Conservation (phyloP, 2,329 filamentous ascomycete genomes). For the Fusarium gaditjirri region DNA sequence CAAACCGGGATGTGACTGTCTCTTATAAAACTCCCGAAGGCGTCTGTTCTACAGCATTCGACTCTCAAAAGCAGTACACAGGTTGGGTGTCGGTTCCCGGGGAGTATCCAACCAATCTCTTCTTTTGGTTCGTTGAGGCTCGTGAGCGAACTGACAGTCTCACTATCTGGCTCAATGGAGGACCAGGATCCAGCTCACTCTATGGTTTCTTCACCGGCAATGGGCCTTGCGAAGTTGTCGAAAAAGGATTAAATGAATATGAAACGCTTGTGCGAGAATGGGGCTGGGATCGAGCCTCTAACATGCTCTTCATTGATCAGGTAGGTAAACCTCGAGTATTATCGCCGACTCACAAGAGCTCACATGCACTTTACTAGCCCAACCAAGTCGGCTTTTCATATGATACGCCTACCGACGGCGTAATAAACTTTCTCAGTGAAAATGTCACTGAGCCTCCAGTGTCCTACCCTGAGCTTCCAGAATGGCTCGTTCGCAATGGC, state of each 20-base stretch:
- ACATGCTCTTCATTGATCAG: constrained; percentile 68
- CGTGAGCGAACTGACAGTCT: constrained; percentile 55
- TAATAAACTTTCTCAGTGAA: constrained; percentile 59
- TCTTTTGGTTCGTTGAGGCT: constrained; percentile 63
- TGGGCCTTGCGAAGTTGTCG: constrained; percentile 64
- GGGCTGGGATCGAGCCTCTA: constrained; percentile 70
- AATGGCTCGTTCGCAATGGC: constrained; percentile 64
- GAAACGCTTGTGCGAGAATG: constrained; percentile 68
- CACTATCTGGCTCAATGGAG: constrained; percentile 74
- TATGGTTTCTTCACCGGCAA: constrained; percentile 71
- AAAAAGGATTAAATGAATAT: constrained; percentile 59
- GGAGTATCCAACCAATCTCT: constrained; percentile 61
- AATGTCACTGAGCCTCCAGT: constrained; percentile 47
- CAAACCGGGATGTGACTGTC: constrained; percentile 72
- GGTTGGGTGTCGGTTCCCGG: constrained; percentile 75
- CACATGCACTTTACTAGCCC: constrained; percentile 58
- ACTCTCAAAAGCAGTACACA: constrained; percentile 74
- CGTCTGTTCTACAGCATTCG: constrained; percentile 73
- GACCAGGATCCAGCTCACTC: constrained; percentile 73
- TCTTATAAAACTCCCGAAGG: constrained; percentile 71
- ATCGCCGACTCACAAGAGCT: constrained; percentile 7
- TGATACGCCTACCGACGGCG: constrained; percentile 71
- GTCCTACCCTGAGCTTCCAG: constrained; percentile 30
- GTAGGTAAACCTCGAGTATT: constrained; percentile 46
- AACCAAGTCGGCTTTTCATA: constrained; percentile 77